Percentiles rank a stretch among this genome's conserved stretches.
phyloP scores from a whole-genome alignment of 2,329 filamentous ascomycete species.

The Colletotrichum chrysophilum region DNA sequence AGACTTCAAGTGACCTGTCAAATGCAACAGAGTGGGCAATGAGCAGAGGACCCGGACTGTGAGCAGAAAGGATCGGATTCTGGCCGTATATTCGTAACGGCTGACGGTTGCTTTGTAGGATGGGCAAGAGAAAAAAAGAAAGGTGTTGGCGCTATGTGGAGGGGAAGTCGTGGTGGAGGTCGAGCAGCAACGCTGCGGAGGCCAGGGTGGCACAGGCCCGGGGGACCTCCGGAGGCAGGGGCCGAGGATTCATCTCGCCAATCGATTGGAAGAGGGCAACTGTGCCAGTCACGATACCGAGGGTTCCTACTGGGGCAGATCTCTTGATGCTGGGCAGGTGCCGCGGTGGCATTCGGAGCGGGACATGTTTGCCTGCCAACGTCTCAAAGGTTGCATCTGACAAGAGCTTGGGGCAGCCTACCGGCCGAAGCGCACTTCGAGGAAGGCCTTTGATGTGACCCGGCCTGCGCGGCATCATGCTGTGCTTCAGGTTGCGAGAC shows the following conservation, averaged over 20 bases:
- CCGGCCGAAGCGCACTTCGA: neutral
- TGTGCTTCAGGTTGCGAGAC: neutral
- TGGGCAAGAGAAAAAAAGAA: conserved; percentile 6
- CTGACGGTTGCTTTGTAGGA: neutral
- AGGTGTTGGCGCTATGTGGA: neutral
- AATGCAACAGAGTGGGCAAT: neutral
- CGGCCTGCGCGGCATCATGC: neutral
- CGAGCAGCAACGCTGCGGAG: neutral
- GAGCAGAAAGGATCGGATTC: neutral
- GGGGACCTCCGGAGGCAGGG: neutral
- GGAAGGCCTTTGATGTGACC: neutral
- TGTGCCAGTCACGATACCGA: neutral
- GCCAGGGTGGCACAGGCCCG: neutral
- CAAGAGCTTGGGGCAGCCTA: neutral
- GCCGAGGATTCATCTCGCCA: neutral
- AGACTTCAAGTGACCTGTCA: conserved; percentile 2
- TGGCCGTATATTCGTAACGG: neutral
- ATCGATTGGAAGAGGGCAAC: neutral
- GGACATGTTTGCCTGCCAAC: neutral
- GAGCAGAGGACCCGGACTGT: neutral
- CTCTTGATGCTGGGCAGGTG: neutral
- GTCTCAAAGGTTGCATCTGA: neutral
- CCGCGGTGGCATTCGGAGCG: neutral
- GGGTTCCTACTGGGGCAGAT: neutral
- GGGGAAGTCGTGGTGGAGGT: neutral